Percentiles rank a stretch among this genome's conserved stretches.
Conservation (phyloP, 2,329 filamentous ascomycete genomes). For the Aureobasidium melanogenum region DNA sequence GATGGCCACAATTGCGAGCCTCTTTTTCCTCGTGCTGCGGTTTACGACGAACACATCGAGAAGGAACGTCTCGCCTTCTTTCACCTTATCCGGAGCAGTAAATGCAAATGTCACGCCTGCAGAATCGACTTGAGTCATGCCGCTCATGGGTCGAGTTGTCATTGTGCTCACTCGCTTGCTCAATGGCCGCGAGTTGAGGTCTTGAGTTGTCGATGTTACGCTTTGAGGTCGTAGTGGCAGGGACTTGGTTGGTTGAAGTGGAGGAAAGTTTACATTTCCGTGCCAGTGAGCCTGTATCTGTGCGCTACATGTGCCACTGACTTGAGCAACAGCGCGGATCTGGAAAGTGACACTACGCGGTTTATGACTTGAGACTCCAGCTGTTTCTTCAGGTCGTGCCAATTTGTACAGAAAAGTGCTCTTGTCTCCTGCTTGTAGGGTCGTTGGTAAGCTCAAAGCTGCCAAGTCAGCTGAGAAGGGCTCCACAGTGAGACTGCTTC, state of each 20-base stretch:
- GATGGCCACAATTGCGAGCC: conserved; percentile 60
- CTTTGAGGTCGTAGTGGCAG: background rate
- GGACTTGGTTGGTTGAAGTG: background rate
- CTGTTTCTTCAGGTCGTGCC: conserved; percentile 34
- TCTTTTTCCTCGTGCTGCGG: conserved; percentile 51
- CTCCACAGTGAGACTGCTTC: conserved; percentile 51
- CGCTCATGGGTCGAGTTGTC: background rate
- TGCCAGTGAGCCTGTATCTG: conserved; percentile 20
- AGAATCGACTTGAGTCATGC: conserved; percentile 1
- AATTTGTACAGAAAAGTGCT: conserved; percentile 61
- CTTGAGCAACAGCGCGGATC: conserved; percentile 52
- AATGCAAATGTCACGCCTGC: conserved; percentile 65
- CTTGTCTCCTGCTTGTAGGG: conserved; percentile 62
- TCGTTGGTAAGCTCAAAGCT: conserved; percentile 35
- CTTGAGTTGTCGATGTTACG: background rate
- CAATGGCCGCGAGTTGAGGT: background rate
- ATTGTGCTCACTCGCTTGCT: conserved; percentile 8
- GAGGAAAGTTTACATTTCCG: conserved; percentile 14
- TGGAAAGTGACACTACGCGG: conserved; percentile 29
- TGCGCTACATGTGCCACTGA: conserved; percentile 44
- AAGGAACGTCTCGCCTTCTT: conserved; percentile 57
- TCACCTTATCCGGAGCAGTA: conserved; percentile 50
- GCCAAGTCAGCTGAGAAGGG: conserved; percentile 45
- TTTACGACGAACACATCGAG: conserved; percentile 72
- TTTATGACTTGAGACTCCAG: background rate